Base-by-base conservation (phyloP, 2,329 filamentous ascomycete genomes). In the Tolypocladium paradoxum region DNA sequence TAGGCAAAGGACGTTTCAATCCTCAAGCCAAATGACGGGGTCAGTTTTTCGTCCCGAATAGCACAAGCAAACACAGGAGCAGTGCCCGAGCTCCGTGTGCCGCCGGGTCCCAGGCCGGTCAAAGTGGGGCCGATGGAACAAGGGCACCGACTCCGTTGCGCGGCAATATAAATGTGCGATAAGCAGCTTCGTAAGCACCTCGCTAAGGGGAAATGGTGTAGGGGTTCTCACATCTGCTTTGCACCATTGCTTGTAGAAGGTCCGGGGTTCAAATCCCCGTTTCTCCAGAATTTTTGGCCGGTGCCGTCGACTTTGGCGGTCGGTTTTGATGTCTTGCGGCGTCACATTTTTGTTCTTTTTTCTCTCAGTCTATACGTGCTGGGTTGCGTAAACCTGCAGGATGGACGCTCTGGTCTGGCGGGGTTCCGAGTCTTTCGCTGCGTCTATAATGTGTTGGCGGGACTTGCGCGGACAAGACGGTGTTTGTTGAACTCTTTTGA, bases 201-300 rank as follows among this genome's bases (percentile, higher is more conserved):
- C 35, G 22, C 40, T 27, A 2, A 38, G 56, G 56, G 56, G 55
- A 55, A 52, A 52, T 58, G 53, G 56, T 56, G 55, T 57, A 58
- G 56, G 51, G 56, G 56, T 50, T 57, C 52, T 55, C 55, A 56
- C 55, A 49, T 57, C 53, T 54, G 56, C 56, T 58, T 58, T 58
- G 56, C 56, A 58, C 20, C 38, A 49, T 20, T 36, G 47, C 33
- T 50, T 53, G 54, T 54, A 54, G 55, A 57, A 57, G 56, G 55
- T 55, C 56, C 51, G 54, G 56, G 56, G 56, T 58, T 58, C 56
- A 58, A 58, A 54, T 56, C 56, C 56, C 56, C 51, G 51, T 52
- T 51, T 55, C 55, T 58, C 56, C 56, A 58, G 4, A 29, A 3
- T 45, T 46, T 46, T 46, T 40, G 37, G 37, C 20, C 20, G 3